Base-by-base conservation (phyloP, 179 eudicot species). In the Heliamphora pulchella region DNA sequence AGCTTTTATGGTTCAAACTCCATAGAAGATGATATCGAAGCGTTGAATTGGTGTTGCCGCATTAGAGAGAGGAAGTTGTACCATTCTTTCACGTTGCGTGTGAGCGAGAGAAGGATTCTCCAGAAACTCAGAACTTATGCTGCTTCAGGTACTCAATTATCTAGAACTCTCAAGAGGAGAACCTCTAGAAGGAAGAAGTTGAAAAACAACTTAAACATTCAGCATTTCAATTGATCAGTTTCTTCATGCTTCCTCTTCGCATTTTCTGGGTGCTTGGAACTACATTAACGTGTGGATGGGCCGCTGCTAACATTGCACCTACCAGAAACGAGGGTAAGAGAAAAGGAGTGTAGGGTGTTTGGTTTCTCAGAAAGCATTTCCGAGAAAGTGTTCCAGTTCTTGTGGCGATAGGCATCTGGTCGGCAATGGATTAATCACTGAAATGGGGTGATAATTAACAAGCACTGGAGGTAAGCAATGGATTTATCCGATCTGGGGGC, bases 91-190 rank as follows among this genome's bases (percentile, higher is more conserved):
- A 79, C 85, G 71, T 86, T 96, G 78, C 94, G 97, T 39, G 41
- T 92, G 13, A 85, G 97, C 76, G 99, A 96, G 86, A 88, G 98
- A 86, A 88, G 76, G 76, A 89, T 96, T 75, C 84, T 96, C 41
- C 79, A 85, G 58, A 94, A 88, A 83, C 94, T 96, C 15, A 87
- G 92, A 82, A 66, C n/a, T 58, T 91, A 85, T 83, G 88, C 94
- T 65, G 79, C 83, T 68, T 48, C 50, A 15, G 77, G 81, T 64
- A 77, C 73, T 55, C 74, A 44, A 63, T 41, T 68, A 69, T 55
- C 65, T 44, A 57, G 44, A 18, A 15, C 71, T 14, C 46, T 58
- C 15, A 48, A 15, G 48, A 78, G 58, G 54, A 66, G 75, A 64
- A 62, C 44, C 6, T 44, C 63, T 68, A 78, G 5, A 64, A 67